Evolutionary conservation across 305 asterid genomes (phyloP), one percentile per base, ranked within the genome.

Genomic region (Fraxinus albicans): DNA sequence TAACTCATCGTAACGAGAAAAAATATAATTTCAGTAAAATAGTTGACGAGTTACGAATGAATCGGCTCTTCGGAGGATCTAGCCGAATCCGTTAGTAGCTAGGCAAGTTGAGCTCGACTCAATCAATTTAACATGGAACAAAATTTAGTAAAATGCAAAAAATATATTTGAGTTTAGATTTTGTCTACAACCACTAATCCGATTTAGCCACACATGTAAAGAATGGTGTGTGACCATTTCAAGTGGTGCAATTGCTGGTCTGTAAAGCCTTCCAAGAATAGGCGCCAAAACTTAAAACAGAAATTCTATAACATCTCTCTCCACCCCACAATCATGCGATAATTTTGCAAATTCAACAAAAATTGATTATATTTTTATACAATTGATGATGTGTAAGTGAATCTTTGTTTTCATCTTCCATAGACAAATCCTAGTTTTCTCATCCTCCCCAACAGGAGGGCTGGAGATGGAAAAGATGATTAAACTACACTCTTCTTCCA

Each of bases 401-500:
- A 29, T 70, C 76, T 31, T 15, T 1, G 31, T 23, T 65, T 88
- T 19, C 84, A 40, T 88, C 84, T 80, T 73, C 81, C 86, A 81
- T 76, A 65, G 80, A 40, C 13, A 31, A 35, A 47, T 77, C 82
- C 74, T 77, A 29, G 72, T 81, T 80, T 40, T 76, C 81, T 81
- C 81, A 44, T 80, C 86, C 86, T 73, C 87, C 87, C 78, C 85
- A 6, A 87, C 84, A 77, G 89, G 89, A 85, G 94, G 95, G 88
- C 81, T 77, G 92, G 93, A 88, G 94, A 85, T 88, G 93, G 91
- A 91, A 82, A 86, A 86, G 77, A 83, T 85, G 81, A 87, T 91
- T 81, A 82, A 89, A 81, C 81, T 88, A 88, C 87, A 87, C 86
- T 82, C 9, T 2, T 13, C 53, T 40, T 8, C 77, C 69, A 34